phyloP scores from a whole-genome alignment of 1,284 basidiomycete genomes.

The Exobasidium rhododendri region DNA sequence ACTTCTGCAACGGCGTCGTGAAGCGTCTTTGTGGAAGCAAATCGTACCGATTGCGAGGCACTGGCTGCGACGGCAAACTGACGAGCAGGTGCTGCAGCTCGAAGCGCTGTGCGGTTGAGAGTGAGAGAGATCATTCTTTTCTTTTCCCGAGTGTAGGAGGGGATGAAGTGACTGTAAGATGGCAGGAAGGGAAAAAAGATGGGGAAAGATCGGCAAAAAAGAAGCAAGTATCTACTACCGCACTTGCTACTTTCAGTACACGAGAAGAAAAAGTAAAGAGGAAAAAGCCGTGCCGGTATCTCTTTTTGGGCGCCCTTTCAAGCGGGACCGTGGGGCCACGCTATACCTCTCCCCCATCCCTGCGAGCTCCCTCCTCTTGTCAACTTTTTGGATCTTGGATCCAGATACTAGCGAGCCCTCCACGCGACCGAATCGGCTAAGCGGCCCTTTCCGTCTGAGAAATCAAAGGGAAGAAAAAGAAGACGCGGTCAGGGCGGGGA shows the following conservation, averaged over 20 bases:
- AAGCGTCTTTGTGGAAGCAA: slow-evolving; percentile 50
- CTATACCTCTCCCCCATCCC: too few species aligned
- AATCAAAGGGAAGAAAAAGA: too few species aligned
- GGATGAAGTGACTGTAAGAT: not conserved
- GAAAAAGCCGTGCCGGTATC: not conserved
- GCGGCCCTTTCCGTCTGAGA: too few species aligned
- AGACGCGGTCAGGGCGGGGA: too few species aligned
- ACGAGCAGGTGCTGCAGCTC: slow-evolving; percentile 43
- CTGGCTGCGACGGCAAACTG: slow-evolving; percentile 46
- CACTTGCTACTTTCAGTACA: too few species aligned
- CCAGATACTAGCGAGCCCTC: too few species aligned
- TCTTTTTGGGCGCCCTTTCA: not conserved
- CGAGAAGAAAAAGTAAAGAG: not conserved
- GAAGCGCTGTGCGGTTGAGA: slow-evolving; percentile 46
- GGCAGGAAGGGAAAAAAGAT: not conserved
- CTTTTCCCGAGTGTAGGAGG: not conserved
- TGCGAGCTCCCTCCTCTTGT: too few species aligned
- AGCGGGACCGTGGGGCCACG: too few species aligned
- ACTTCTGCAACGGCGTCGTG: slow-evolving; percentile 52
- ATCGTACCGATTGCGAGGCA: slow-evolving; percentile 38
- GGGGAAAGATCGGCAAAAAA: too few species aligned
- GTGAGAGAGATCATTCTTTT: slow-evolving; percentile 47
- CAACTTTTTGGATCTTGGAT: too few species aligned
- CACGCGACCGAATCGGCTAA: too few species aligned
- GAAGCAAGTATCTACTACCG: too few species aligned